Evolutionary conservation across 805 yeast genomes (phyloP).

Genomic region (Tetrapisispora fleetii): DNA sequence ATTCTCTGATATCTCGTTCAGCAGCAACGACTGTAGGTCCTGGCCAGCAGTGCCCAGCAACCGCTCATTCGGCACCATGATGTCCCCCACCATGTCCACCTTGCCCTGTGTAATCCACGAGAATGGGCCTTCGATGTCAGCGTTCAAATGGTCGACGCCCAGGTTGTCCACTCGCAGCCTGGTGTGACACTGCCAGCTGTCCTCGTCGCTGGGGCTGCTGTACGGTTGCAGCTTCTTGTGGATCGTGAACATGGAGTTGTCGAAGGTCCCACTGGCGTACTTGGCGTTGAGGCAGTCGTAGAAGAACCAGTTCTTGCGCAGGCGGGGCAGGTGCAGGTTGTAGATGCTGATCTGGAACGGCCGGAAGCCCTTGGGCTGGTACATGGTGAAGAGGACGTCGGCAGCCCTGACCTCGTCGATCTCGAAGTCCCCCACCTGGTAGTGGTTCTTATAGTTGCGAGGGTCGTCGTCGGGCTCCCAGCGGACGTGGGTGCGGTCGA

Average conservation of each 20-base stretch:
- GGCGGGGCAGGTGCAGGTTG: slow-evolving; percentile 66
- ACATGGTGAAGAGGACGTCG: slow-evolving; percentile 72
- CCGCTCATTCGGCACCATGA: slow-evolving; percentile 53
- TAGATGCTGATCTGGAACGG: slow-evolving; percentile 84
- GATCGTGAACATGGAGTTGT: slow-evolving; percentile 84
- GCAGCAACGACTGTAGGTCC: neutral
- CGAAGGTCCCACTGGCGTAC: slow-evolving; percentile 82
- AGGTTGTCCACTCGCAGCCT: slow-evolving; percentile 78
- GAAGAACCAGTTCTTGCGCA: slow-evolving; percentile 89
- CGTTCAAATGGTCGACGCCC: slow-evolving; percentile 78
- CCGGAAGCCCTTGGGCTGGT: slow-evolving; percentile 72
- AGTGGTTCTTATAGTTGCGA: slow-evolving; percentile 60
- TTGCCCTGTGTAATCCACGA: slow-evolving; percentile 94
- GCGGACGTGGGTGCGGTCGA: slow-evolving; percentile 78
- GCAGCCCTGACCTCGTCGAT: slow-evolving; percentile 72
- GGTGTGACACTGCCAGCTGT: slow-evolving; percentile 49
- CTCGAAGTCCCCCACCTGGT: slow-evolving; percentile 87
- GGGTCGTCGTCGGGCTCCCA: slow-evolving; percentile 84
- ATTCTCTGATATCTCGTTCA: neutral
- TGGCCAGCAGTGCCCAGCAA: neutral
- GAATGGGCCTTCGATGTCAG: slow-evolving; percentile 88
- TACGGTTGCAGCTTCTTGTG: slow-evolving; percentile 39
- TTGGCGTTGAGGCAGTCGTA: slow-evolving; percentile 80
- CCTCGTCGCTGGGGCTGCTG: neutral
- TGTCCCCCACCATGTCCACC: slow-evolving; percentile 89